Conservation (phyloP, 169 alveolate genomes). For the Cryptosporidium bovis region DNA sequence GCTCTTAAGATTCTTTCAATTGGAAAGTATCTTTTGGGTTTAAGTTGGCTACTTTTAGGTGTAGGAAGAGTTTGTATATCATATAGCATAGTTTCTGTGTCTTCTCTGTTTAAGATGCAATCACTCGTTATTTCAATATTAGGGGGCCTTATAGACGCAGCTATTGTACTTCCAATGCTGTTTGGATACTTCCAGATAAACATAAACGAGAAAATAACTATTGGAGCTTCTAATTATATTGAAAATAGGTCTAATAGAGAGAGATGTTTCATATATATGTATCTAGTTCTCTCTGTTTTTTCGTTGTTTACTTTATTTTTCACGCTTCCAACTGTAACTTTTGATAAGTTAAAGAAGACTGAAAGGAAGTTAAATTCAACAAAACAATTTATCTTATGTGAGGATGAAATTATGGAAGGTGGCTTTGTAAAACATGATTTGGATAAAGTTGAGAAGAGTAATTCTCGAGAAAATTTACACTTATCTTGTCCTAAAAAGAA, state of each 20-base stretch:
- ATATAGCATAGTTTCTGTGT: conserved; percentile 66
- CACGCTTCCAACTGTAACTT: conserved; percentile 62
- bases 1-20: conserved; percentile 18
- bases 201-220: not conserved
- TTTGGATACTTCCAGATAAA: conserved; percentile 16
- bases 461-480: not conserved
- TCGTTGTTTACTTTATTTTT: conserved; percentile 34
- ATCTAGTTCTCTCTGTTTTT: conserved; percentile 19
- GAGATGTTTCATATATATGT: conserved; percentile 41
- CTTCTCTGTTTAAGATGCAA: conserved; percentile 67
- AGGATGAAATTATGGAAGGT: conserved; percentile 21
- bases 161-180: conserved; percentile 54
- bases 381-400: conserved; percentile 40
- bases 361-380: conserved; percentile 5
- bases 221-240: not conserved
- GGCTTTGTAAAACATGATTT: not conserved
- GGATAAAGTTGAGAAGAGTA: not conserved
- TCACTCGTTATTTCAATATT: conserved; percentile 65
- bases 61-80: conserved; percentile 74
- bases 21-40: conserved; percentile 27
- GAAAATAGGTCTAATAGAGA: not conserved
- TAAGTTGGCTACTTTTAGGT: conserved; percentile 67
- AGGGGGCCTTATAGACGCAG: conserved; percentile 67
- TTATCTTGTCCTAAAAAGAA: conserved; percentile 25
- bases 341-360: conserved; percentile 16